Percentiles rank a stretch among this genome's conserved stretches.
phyloP scores from a whole-genome alignment of 352 stramenopile species.

The Nothophytophthora sp. region DNA sequence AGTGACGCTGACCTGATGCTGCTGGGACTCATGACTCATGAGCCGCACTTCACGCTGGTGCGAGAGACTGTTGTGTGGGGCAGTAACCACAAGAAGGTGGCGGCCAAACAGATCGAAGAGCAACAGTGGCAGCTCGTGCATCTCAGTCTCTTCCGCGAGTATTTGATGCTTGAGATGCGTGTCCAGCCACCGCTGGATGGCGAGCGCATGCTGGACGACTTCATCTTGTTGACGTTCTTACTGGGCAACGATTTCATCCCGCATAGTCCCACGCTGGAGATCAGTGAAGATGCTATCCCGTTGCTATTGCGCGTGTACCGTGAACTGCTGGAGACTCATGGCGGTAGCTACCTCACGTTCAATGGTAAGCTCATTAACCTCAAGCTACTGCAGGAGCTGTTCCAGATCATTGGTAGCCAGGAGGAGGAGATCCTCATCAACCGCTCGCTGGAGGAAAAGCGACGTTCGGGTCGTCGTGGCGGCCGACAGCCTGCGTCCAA shows the following conservation, averaged over 20 bases:
- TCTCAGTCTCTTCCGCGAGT: constrained; percentile 96
- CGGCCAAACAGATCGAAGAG: constrained; percentile 92
- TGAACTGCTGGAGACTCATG: constrained; percentile 80
- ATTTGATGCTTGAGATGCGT: constrained; percentile 97
- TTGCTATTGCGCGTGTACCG: constrained; percentile 93
- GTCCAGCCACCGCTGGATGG: constrained; percentile 53
- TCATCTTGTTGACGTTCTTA: constrained; percentile 99
- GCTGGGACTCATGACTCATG: constrained; percentile 97
- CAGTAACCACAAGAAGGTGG: constrained; percentile 49
- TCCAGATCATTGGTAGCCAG: constrained; percentile 91
- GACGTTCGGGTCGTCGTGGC: constrained; percentile 31
- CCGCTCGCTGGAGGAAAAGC: constrained; percentile 60
- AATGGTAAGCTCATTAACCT: constrained; percentile 91
- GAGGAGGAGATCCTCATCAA: constrained; percentile 95
- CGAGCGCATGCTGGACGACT: constrained; percentile 99
- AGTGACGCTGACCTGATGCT: constrained; percentile 99
- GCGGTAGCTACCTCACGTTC: constrained; percentile 93
- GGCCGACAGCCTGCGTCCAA: constrained; percentile 22
- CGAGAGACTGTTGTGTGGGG: constrained; percentile 98
- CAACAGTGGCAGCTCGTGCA: constrained; percentile 98
- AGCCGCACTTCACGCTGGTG: constrained; percentile 98
- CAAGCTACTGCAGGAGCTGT: constrained; percentile 91
- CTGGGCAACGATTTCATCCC: constrained; percentile 99
- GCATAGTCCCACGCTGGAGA: constrained; percentile 98
- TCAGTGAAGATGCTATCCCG: constrained; percentile 98